A percentile compares a stretch with the other conserved stretches of the same genome.
phyloP scores from a whole-genome alignment of 371 early-diverging fungal species.

The Mortierella sp. region DNA sequence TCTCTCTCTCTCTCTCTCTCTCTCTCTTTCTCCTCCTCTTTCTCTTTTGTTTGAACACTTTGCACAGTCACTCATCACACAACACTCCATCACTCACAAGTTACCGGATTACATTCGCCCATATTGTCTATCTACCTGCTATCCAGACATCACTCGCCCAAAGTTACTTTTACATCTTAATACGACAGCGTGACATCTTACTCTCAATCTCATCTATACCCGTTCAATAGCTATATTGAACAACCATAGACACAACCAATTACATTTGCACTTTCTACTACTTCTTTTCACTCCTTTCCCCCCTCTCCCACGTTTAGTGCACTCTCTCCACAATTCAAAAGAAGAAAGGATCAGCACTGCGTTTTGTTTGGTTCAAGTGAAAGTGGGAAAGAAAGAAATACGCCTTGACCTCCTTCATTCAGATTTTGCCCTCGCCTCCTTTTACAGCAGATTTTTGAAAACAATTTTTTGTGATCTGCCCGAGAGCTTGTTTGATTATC shows the following conservation, averaged over 20 bases:
- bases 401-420: not conserved
- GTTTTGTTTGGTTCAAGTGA: not conserved
- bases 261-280: no score
- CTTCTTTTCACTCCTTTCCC: not conserved
- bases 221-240: not conserved
- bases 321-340: conserved; percentile 6
- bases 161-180: no score
- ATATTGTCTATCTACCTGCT: no score
- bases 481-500: conserved; percentile 20
- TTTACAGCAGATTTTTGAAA: not conserved
- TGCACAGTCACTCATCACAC: no score
- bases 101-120: no score
- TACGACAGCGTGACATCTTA: no score
- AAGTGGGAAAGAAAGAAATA: not conserved
- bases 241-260: not conserved
- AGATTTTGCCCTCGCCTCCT: not conserved
- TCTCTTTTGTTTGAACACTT: no score
- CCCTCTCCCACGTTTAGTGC: not conserved
- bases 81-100: no score
- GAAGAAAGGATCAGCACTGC: not conserved
- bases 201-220: no score
- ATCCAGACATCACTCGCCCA: no score
- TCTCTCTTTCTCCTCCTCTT: not conserved
- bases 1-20: not conserved
- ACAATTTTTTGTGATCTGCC: conserved; percentile 5